A percentile compares a stretch with the other conserved stretches of the same genome.
Conservation (phyloP, 441 rosid genomes). For the Adansonia madagascariensis region DNA sequence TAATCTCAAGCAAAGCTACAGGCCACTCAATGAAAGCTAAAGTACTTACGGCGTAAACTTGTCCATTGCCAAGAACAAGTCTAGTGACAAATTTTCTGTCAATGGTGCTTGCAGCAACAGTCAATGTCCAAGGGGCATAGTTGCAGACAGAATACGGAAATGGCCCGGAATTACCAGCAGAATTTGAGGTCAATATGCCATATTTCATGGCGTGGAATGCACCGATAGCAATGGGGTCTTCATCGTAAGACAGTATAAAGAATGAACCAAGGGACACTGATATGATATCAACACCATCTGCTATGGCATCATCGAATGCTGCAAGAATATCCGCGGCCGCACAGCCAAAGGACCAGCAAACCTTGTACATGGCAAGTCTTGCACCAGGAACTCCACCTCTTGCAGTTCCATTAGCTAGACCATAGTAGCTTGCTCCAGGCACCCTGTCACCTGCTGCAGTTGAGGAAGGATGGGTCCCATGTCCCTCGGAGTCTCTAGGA, state of each 20-base stretch:
- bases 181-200: conserved; percentile 40
- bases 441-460: conserved; percentile 51
- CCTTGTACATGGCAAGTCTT: too few species aligned
- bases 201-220: conserved; percentile 52
- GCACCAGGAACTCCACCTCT: too few species aligned
- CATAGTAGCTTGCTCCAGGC: conserved; percentile 40
- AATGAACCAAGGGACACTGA: conserved; percentile 39
- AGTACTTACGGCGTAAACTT: conserved; percentile 31
- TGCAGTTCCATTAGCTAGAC: conserved; percentile 53
- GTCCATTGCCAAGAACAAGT: conserved; percentile 42
- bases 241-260: conserved; percentile 12
- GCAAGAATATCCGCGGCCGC: conserved; percentile 34
- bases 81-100: conserved; percentile 39
- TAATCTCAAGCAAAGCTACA: neutral
- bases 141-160: conserved; percentile 27
- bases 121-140: conserved; percentile 39
- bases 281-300: conserved; percentile 52
- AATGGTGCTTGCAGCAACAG: conserved; percentile 43
- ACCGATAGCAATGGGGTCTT: conserved; percentile 44
- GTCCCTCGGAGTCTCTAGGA: conserved; percentile 52
- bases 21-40: neutral
- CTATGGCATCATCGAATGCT: conserved; percentile 53
- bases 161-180: conserved; percentile 41
- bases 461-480: conserved; percentile 61
- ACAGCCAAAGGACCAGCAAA: too few species aligned